Evolutionary conservation across 768 basidiomycete species (phyloP), one percentile per base, ranked within the genome.

Genomic region (Ramaria rubella): DNA sequence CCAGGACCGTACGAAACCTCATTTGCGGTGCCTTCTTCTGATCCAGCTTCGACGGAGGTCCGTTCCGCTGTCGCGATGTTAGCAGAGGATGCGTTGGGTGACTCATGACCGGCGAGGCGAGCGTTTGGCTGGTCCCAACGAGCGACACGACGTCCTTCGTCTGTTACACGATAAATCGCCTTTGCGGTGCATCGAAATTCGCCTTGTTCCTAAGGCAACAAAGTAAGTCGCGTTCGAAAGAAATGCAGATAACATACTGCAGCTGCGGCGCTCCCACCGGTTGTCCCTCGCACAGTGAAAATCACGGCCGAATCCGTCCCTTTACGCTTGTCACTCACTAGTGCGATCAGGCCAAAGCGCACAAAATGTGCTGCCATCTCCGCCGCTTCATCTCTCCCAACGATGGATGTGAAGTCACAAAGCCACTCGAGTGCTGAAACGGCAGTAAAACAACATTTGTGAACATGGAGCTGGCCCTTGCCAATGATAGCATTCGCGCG

Each of bases 291-390:
- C 24, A 92, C 90, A 26, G 90, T 93, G 73, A 93, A 93, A 68
- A 93, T 92, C 73, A 93, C 90, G 21, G 90, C 90, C 26, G 90
- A 90, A 65, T 93, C 90, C 60, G 90, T 91, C 65, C 86, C 89
- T 74, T 90, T 91, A 61, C 90, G 80, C 76, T 89, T 93, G 70
- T 93, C 90, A 73, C 87, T 89, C 59, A 95, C 91, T 42, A 98
- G 77, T 2, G 75, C 73, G 70, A 99, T 87, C 60, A 95, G 83
- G 38, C 93, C 90, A 64, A 94, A 96, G 52, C 96, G 85, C 45
- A 97, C 94, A 64, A 98, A 97, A 68, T 98, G 96, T 4, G 94
- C 96, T 2, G 91, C 87, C 83, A 98, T 89, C 75, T 99, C 96
- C 11, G 93, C 91, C 0, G 93, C 94, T 70, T 98, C 96, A 66